Conservation (phyloP, 2,329 filamentous ascomycete species). For the Paecilomyces dactylethromorphus region DNA sequence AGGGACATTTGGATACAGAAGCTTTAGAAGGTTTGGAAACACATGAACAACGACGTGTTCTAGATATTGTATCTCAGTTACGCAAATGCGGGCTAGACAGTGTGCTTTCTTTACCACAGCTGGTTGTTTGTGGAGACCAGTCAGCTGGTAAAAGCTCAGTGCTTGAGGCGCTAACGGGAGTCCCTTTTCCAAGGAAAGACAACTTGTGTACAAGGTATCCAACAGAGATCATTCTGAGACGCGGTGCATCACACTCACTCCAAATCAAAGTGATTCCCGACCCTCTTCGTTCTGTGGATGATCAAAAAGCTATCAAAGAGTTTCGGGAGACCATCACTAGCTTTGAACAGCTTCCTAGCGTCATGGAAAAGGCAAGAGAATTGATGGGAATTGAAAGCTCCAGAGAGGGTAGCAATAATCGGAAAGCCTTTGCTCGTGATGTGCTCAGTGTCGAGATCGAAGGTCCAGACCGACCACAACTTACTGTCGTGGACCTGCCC, state of each 20-base stretch:
- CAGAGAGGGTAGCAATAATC: conserved; percentile 4
- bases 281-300: conserved; percentile 10
- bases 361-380: conserved; percentile 18
- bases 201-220: conserved; percentile 53
- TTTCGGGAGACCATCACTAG: conserved; percentile 13
- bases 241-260: conserved; percentile 12
- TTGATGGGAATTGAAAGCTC: conserved; percentile 15
- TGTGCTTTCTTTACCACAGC: conserved; percentile 52
- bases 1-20: too few relatives aligned
- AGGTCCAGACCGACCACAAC: conserved; percentile 30
- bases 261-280: conserved; percentile 17
- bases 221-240: conserved; percentile 50
- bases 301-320: conserved; percentile 10
- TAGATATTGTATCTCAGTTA: conserved; percentile 42
- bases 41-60: neutral
- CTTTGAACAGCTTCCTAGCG: conserved; percentile 13
- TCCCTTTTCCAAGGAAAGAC: conserved; percentile 47
- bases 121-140: conserved; percentile 60
- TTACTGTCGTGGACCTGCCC: conserved; percentile 52
- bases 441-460: conserved; percentile 14
- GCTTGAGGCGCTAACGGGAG: conserved; percentile 57
- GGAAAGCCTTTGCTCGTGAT: neutral
- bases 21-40: too few relatives aligned
- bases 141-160: conserved; percentile 57
- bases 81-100: conserved; percentile 44